Base-by-base conservation (phyloP, 805 yeast species). In the Priceomyces medius region DNA sequence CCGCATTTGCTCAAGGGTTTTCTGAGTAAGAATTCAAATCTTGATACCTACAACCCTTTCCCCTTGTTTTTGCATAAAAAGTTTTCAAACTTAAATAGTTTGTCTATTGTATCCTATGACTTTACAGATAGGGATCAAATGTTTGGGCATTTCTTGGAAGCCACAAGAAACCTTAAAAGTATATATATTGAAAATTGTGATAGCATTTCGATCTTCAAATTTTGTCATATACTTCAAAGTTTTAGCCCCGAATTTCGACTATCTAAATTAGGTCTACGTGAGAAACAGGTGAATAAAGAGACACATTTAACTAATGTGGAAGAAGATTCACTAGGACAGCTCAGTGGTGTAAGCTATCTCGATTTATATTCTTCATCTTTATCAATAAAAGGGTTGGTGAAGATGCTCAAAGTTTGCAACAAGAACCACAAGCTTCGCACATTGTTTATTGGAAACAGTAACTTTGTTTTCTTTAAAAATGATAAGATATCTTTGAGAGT, bases 291-390 rank as follows among this genome's bases (percentile, higher is more conserved):
- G 4, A 46, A 43, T 3, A 40, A 49, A 2, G 50, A 61, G 3
- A 49, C 55, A 7, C 58, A 56, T 31, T 42, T 69, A 26, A 52
- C 50, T 21, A 68, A 66, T 34, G 54, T 67, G 34, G 35, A 40
- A 7, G 34, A 47, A 0, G 36, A 37, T 3, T 65, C 61, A 33
- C 49, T 67, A 10, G 46, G 42, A 2, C 62, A 59, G 35, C 42
- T 68, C 7, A 35, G 46, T 14, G 31, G 39, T 3, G 44, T 70
- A n/a, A 19, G 40, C 3, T 45, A 47, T 3, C 54, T 69, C n/a
- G 76, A 59, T 34, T 64, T 75, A 35, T 71, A 68, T 34, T 61
- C 60, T 31, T 63, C 68, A 38, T 70, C 71, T 31, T 60, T 72
- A 28, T 66, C 73, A 19, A 67, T 49, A 37, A 68, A 64, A 28